phyloP scores from a whole-genome alignment of 352 stramenopile species.

The Globisporangium megalacanthum region DNA sequence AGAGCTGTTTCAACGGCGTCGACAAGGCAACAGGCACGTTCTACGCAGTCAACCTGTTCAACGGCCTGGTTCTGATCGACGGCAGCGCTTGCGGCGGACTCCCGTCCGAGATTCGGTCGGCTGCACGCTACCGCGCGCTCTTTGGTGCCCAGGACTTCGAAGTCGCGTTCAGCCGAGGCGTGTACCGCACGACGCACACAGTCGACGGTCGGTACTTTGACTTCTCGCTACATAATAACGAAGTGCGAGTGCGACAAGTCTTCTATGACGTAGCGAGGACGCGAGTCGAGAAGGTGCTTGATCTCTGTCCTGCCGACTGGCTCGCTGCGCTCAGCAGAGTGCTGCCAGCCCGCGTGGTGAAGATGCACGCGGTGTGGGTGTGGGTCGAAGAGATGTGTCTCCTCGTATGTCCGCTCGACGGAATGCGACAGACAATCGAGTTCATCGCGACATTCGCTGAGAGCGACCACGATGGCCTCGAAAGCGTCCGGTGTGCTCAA shows the following conservation, averaged over 20 bases:
- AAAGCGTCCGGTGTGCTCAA: conserved; percentile 25
- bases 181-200: conserved; percentile 24
- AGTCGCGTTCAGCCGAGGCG: conserved; percentile 22
- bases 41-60: conserved; percentile 52
- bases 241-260: conserved; percentile 34
- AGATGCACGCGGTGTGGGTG: conserved; percentile 46
- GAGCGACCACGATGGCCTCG: background rate
- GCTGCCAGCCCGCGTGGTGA: conserved; percentile 22
- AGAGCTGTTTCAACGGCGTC: conserved; percentile 27
- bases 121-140: conserved; percentile 26
- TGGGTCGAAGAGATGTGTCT: conserved; percentile 39
- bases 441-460: conserved; percentile 3
- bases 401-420: conserved; percentile 22
- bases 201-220: conserved; percentile 29
- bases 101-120: conserved; percentile 23
- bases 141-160: conserved; percentile 53
- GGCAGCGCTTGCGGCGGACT: conserved; percentile 32
- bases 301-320: conserved; percentile 29
- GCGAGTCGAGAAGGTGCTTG: conserved; percentile 16
- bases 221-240: conserved; percentile 19
- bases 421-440: background rate
- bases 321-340: conserved; percentile 9
- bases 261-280: background rate
- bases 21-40: conserved; percentile 13
- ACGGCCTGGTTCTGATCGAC: conserved; percentile 32